Conservation (phyloP, 1,139 yeast genomes). For the Taiozyma sp. region DNA sequence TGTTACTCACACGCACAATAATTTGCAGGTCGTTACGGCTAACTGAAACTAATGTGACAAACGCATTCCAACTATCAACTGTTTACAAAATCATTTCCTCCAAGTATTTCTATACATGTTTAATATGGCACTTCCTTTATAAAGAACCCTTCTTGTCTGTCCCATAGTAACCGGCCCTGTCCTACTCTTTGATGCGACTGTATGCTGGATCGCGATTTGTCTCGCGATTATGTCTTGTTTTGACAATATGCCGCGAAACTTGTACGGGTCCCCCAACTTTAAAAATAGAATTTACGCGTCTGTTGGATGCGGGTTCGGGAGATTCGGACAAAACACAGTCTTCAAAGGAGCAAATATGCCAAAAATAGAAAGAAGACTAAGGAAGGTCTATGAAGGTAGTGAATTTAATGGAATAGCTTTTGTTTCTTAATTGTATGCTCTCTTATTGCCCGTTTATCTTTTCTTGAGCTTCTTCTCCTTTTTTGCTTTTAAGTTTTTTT, state of each 20-base stretch:
- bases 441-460: neutral
- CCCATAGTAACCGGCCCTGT: neutral
- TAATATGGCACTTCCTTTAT: neutral
- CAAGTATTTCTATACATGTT: no score
- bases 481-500: neutral
- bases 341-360: neutral
- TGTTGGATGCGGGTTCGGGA: neutral
- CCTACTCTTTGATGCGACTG: neutral
- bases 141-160: neutral
- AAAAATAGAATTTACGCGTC: neutral
- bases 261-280: neutral
- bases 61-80: no score
- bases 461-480: neutral
- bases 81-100: no score
- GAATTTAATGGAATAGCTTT: neutral
- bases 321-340: neutral
- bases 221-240: neutral
- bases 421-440: neutral
- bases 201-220: neutral
- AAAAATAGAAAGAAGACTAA: neutral
- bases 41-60: no score
- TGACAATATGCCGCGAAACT: neutral
- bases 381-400: neutral
- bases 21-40: neutral
- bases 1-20: neutral